Percentiles rank a stretch among this genome's conserved stretches.
Evolutionary conservation across 208 protist genomes (phyloP).

Genomic region (Trypanosoma conorhini): DNA sequence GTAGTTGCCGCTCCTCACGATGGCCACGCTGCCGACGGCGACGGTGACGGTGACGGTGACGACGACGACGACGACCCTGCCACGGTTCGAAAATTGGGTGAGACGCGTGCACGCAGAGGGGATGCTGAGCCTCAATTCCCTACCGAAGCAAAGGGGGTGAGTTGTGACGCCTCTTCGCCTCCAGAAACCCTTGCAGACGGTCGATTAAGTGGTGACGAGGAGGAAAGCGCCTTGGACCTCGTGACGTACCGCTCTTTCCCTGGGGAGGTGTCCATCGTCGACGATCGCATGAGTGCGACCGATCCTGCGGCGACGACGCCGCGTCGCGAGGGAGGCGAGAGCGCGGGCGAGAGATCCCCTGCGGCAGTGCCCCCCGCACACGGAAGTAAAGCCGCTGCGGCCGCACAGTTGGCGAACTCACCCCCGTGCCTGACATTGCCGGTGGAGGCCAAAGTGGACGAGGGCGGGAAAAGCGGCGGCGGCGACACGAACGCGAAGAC

Average conservation of each 20-base stretch:
- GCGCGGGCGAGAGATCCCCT: background rate
- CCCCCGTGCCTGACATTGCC: background rate
- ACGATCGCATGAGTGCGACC: background rate
- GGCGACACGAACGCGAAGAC: background rate
- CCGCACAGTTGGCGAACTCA: background rate
- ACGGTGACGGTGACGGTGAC: background rate
- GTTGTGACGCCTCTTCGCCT: background rate
- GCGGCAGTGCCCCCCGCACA: background rate
- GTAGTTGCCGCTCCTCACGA: background rate
- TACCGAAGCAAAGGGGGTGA: background rate
- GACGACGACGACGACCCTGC: background rate
- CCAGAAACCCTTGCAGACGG: background rate
- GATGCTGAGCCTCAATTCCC: background rate
- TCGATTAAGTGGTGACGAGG: background rate
- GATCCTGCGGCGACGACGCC: background rate
- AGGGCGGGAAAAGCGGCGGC: background rate
- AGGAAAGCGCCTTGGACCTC: background rate
- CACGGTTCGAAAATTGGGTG: background rate
- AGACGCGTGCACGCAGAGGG: background rate
- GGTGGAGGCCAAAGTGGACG: background rate
- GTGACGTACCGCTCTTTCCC: slow-evolving; percentile 6
- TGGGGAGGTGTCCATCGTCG: background rate
- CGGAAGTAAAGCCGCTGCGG: background rate
- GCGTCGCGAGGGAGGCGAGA: background rate
- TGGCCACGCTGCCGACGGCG: background rate